These are phyloP conservation scores for Thermoascus crustaceus DNA, from an alignment of 2,329 filamentous ascomycete genomes.

Conservation along the genomic window DNA sequence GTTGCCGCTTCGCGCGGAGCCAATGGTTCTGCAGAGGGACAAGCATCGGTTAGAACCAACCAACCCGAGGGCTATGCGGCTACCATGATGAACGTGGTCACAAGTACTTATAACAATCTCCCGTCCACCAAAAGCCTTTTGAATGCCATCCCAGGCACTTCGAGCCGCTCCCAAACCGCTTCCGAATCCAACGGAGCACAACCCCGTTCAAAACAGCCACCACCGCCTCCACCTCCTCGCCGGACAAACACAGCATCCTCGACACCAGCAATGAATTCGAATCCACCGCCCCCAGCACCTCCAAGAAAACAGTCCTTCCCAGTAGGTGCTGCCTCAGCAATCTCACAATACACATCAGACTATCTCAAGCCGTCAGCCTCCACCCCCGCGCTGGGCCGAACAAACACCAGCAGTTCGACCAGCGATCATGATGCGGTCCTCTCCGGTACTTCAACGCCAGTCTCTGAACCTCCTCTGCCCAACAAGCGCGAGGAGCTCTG, in stretches of 20 bases:
- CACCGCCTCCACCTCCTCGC: constrained; percentile 14
- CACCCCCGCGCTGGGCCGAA: constrained; percentile 13
- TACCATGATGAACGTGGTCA: constrained; percentile 10
- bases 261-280: constrained; percentile 7
- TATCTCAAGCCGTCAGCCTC: constrained; percentile 18
- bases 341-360: constrained; percentile 24
- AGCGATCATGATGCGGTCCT: constrained; percentile 2
- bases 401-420: constrained; percentile 10
- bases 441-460: constrained; percentile 7
- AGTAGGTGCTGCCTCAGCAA: constrained; percentile 18
- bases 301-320: constrained; percentile 18
- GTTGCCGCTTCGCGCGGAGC: no score
- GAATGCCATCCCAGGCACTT: constrained; percentile 6
- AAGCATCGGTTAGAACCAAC: not conserved
- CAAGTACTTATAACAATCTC: constrained; percentile 13
- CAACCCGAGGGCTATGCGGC: constrained; percentile 10
- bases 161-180: constrained; percentile 1
- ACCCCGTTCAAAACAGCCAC: constrained; percentile 19
- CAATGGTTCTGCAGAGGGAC: not conserved
- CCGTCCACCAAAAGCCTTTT: constrained; percentile 10
- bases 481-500: constrained; percentile 44
- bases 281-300: constrained; percentile 10
- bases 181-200: constrained; percentile 5
- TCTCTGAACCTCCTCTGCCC: constrained; percentile 24
- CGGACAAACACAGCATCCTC: constrained; percentile 20